These are phyloP conservation scores for Patellifolia procumbens DNA, from an alignment of 179 eudicot genomes.

Conservation along the genomic window DNA sequence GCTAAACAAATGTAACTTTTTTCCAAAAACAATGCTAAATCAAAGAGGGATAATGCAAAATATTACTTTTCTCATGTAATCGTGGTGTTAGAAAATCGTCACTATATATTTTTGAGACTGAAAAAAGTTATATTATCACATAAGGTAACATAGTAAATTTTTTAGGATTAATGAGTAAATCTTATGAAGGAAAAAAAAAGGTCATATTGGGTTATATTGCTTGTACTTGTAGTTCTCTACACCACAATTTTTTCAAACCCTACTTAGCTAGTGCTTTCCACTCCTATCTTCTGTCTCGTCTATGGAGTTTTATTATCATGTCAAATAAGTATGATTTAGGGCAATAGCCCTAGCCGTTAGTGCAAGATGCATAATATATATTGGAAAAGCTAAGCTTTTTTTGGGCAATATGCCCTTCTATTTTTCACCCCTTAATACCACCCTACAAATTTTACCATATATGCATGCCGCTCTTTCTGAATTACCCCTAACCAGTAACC, in stretches of 20 bases:
- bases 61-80: too few relatives aligned
- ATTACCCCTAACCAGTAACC: not conserved
- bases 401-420: not conserved
- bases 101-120: too few relatives aligned
- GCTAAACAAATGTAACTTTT: not conserved
- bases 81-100: too few relatives aligned
- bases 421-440: not conserved
- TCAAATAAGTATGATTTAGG: not conserved
- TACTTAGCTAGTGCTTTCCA: constrained; percentile 6
- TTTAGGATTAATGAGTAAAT: not conserved
- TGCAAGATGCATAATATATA: not conserved
- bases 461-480: constrained; percentile 16
- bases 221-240: constrained; percentile 14
- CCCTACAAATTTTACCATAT: not conserved
- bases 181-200: not conserved
- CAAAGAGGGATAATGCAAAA: too few relatives aligned
- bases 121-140: too few relatives aligned
- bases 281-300: not conserved
- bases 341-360: not conserved
- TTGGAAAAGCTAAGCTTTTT: not conserved
- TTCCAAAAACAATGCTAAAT: not conserved
- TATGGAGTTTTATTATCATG: not conserved
- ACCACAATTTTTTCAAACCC: constrained; percentile 12
- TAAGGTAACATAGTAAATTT: too few relatives aligned
- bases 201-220: not conserved